Conservation (phyloP, 164 flowering plant species). For the Magnolia changhungtana region DNA sequence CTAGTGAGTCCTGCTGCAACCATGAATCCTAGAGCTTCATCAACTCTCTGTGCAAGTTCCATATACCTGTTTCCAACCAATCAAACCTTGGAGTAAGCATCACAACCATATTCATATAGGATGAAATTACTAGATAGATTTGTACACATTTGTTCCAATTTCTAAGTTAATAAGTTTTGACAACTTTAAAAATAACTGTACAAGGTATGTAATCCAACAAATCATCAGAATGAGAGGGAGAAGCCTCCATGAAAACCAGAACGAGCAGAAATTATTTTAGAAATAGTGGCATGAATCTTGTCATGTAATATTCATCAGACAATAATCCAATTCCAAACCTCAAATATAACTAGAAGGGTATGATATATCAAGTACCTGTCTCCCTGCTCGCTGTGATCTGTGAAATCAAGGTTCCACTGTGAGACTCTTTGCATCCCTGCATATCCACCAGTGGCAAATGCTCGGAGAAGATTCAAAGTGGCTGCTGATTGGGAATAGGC, state of each 20-base stretch:
- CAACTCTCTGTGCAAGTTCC: slow-evolving; percentile 57
- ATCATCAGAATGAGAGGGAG: neutral
- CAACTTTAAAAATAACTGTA: neutral
- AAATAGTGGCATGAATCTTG: neutral
- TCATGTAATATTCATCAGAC: too few species aligned
- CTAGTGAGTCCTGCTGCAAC: slow-evolving; percentile 42
- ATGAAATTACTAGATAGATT: neutral
- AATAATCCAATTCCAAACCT: neutral
- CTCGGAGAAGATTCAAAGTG: slow-evolving; percentile 51
- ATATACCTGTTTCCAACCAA: slow-evolving; percentile 24
- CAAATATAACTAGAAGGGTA: neutral
- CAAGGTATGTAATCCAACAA: too few species aligned
- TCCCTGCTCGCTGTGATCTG: slow-evolving; percentile 41
- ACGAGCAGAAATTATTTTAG: neutral
- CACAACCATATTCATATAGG: neutral
- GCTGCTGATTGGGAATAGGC: slow-evolving; percentile 52
- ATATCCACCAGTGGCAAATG: slow-evolving; percentile 54
- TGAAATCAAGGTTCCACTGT: slow-evolving; percentile 50
- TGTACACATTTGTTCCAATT: neutral
- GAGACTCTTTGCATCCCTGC: slow-evolving; percentile 53
- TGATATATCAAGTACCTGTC: slow-evolving; percentile 29
- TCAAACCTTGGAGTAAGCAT: neutral
- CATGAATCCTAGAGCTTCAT: slow-evolving; percentile 59
- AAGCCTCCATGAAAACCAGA: too few species aligned
- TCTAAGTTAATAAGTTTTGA: neutral